Base-by-base conservation (phyloP, 176 grass and related monocot species). In the Eragrostis nindensis region DNA sequence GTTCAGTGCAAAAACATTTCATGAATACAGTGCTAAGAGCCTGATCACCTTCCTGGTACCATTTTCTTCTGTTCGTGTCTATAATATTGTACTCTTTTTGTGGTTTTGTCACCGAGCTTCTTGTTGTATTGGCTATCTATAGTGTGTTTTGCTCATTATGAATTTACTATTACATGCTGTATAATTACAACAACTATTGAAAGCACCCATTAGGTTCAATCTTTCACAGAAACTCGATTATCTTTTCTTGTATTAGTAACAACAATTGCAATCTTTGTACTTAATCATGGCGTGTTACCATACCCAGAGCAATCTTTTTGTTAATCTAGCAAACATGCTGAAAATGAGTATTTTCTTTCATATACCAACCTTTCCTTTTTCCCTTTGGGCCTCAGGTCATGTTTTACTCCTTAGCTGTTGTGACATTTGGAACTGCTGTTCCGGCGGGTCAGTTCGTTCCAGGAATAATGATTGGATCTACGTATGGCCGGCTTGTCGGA, bases 381-480 rank as follows among this genome's bases (percentile, higher is more conserved):
- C 48, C 74, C 5, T 30, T 50, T 77, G 65, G 43, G 11, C 36
- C 66, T 81, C 90, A 98, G 96, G 92, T 98, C 72, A 91, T 98
- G 96, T 98, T 98, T 91, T 98, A 98, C 76, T 89, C 86, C 38
- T 92, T 98, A 63, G 92, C 92, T 82, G 84, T 98, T 40, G 84
- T 98, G 79, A 98, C 96, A 84, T 98, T 98, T 88, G 96, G 96
- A 77, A 93, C 90, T 85, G 90, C 96, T 84, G 96, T 98, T 85
- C 96, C 96, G 70, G 96, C 96, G 88, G 96, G 96, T 64, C 96
- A 98, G 64, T 98, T 98, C 50, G 86, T 98, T 76, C 96, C 96
- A 84, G 96, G 96, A 87, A 98, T 98, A 89, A 98, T 98, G 96
- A 98, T 98, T 62, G 96, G 96, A 76, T 98, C 96, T 76, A 98